Evolutionary conservation across 2,329 filamentous ascomycete genomes (phyloP).

Genomic region (Davidsoniella eucalypti): DNA sequence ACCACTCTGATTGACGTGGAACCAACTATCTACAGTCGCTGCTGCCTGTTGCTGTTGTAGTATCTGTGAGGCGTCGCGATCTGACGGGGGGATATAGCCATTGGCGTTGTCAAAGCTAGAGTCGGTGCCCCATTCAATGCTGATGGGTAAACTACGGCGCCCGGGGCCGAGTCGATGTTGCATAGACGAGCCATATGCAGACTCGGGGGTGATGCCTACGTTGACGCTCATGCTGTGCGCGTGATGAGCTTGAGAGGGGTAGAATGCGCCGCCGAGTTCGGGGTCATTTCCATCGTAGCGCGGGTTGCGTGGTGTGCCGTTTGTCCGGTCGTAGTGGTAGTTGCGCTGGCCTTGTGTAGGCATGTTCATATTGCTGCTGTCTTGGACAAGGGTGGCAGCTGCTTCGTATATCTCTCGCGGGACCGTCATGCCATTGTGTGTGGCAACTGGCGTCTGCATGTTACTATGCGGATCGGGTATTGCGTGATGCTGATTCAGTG

Average conservation of each 20-base stretch:
- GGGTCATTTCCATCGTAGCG: neutral
- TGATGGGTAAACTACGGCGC: slow-evolving; percentile 3
- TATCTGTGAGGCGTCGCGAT: slow-evolving; percentile 27
- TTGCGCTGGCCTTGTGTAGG: slow-evolving; percentile 25
- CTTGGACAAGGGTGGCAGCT: slow-evolving; percentile 11
- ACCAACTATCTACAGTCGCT: slow-evolving; percentile 34
- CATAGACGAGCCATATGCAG: no score
- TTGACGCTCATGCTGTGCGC: neutral
- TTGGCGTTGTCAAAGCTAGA: slow-evolving; percentile 40
- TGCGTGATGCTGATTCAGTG: neutral
- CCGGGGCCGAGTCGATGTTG: neutral
- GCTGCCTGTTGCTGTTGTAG: slow-evolving; percentile 34
- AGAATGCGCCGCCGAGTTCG: neutral
- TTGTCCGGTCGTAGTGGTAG: slow-evolving; percentile 14
- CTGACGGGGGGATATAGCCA: slow-evolving; percentile 40
- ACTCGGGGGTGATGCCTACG: no score
- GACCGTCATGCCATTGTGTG: neutral
- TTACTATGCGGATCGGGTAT: slow-evolving; percentile 14
- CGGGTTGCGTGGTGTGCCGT: neutral
- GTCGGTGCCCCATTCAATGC: slow-evolving; percentile 54
- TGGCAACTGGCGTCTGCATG: neutral
- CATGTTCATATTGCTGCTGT: slow-evolving; percentile 19
- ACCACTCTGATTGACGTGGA: slow-evolving; percentile 40
- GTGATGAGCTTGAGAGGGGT: neutral
- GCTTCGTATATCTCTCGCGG: slow-evolving; percentile 10